These are phyloP conservation scores for Boletus rufocinnamomeus DNA, from an alignment of 768 basidiomycete genomes.

Conservation along the genomic window DNA sequence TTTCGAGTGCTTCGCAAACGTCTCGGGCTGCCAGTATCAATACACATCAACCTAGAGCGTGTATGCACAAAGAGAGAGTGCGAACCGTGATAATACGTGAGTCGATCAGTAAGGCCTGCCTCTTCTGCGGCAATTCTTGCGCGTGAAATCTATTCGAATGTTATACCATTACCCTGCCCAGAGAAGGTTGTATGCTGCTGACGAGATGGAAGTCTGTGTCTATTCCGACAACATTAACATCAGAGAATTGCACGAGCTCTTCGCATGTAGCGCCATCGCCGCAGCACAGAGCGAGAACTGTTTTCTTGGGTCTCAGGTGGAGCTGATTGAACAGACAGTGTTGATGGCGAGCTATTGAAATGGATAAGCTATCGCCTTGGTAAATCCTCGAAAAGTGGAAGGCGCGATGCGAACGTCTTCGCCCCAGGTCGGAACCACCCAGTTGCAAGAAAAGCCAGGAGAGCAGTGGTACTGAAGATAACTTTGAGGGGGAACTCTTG, in stretches of 20 bases:
- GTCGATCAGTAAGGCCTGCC: background rate
- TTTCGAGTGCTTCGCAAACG: conserved; percentile 4
- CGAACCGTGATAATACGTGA: conserved; percentile 8
- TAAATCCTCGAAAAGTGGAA: conserved; percentile 14
- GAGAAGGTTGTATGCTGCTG: background rate
- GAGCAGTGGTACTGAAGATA: background rate
- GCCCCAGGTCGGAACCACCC: background rate
- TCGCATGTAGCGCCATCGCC: conserved; percentile 1
- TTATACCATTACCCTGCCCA: too few species aligned
- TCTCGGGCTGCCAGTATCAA: background rate
- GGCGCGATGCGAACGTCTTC: background rate
- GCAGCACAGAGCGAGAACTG: conserved; percentile 7
- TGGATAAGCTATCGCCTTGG: conserved; percentile 7
- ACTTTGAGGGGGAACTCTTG: too few species aligned
- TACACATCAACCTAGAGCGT: background rate
- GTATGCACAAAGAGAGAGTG: background rate
- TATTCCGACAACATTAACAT: conserved; percentile 6
- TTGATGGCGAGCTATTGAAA: conserved; percentile 13
- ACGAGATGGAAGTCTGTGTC: conserved; percentile 6
- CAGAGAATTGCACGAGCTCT: conserved; percentile 8
- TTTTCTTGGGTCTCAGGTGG: conserved; percentile 5
- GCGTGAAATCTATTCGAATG: background rate
- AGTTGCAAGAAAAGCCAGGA: background rate
- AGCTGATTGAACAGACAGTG: conserved; percentile 9
- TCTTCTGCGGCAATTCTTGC: background rate